phyloP scores from a whole-genome alignment of 441 rosid genomes.

The Erodium trifolium region DNA sequence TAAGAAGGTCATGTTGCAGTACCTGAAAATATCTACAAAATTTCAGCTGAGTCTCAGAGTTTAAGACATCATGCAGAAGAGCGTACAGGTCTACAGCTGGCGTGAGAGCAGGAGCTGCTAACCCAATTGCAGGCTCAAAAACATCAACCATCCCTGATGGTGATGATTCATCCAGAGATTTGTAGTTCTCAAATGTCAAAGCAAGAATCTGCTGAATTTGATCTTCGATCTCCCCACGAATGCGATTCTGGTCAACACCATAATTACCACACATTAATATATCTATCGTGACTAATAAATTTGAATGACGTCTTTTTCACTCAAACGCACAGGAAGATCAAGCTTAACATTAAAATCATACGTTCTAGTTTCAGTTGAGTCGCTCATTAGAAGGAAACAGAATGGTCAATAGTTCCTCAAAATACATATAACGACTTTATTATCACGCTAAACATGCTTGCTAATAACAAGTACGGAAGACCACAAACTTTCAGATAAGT shows the following conservation, averaged over 20 bases:
- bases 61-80: conserved; percentile 80
- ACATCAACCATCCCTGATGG: conserved; percentile 65
- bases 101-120: conserved; percentile 73
- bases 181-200: conserved; percentile 77
- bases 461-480: not conserved
- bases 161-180: conserved; percentile 81
- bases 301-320: not conserved
- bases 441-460: not conserved
- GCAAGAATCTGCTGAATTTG: conserved; percentile 92
- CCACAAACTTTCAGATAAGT: not conserved
- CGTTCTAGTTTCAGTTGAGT: not conserved
- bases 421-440: not conserved
- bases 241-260: conserved; percentile 59
- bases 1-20: conserved; percentile 6
- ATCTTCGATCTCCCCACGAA: conserved; percentile 82
- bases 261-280: conserved; percentile 14
- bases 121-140: conserved; percentile 71
- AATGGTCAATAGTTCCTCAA: not conserved
- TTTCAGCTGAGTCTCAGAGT: conserved; percentile 84
- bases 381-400: not conserved
- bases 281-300: conserved; percentile 9
- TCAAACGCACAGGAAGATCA: not conserved
- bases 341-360: not conserved
- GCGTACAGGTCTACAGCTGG: conserved; percentile 88
- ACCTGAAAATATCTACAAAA: conserved; percentile 92